These are phyloP conservation scores for Rhinocladiella similis DNA, from an alignment of 2,329 filamentous ascomycete genomes.

Conservation along the genomic window DNA sequence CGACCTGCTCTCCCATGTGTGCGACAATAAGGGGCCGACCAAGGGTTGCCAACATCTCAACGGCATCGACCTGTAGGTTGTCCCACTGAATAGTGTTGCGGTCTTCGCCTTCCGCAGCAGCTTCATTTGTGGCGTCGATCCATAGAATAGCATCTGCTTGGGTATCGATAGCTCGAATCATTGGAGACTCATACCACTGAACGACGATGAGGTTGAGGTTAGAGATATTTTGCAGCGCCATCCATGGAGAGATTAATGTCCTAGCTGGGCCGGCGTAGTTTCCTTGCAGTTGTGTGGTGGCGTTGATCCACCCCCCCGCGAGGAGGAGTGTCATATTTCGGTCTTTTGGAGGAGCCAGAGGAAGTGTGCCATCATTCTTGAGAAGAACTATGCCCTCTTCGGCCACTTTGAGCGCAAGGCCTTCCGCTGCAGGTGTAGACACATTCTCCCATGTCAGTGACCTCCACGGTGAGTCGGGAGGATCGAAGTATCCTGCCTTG, in stretches of 20 bases:
- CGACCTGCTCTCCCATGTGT: constrained; percentile 44
- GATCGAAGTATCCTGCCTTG: constrained; percentile 54
- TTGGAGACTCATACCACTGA: background rate
- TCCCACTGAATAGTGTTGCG: constrained; percentile 44
- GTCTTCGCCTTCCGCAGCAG: constrained; percentile 44
- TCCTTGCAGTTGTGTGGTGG: constrained; percentile 58
- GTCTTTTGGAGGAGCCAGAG: constrained; percentile 44
- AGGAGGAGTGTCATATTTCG: constrained; percentile 40
- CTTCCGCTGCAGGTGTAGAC: constrained; percentile 52
- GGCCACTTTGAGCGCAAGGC: constrained; percentile 56
- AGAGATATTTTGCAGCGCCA: constrained; percentile 42
- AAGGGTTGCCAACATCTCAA: constrained; percentile 36
- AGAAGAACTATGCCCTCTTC: constrained; percentile 50
- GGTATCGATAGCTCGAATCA: constrained; percentile 32
- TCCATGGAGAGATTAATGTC: constrained; percentile 55
- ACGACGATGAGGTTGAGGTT: background rate
- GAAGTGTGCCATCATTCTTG: constrained; percentile 54
- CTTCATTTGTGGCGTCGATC: constrained; percentile 43
- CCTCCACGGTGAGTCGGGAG: constrained; percentile 45
- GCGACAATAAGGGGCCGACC: constrained; percentile 43
- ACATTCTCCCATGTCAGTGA: constrained; percentile 57
- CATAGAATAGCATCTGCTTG: constrained; percentile 41
- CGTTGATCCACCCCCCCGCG: constrained; percentile 60
- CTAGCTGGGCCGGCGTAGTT: constrained; percentile 59
- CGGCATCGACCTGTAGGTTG: constrained; percentile 42